Evolutionary conservation across 1,139 yeast species (phyloP), one percentile per base, ranked within the genome.

Genomic region (Geotrichum klebahnii): DNA sequence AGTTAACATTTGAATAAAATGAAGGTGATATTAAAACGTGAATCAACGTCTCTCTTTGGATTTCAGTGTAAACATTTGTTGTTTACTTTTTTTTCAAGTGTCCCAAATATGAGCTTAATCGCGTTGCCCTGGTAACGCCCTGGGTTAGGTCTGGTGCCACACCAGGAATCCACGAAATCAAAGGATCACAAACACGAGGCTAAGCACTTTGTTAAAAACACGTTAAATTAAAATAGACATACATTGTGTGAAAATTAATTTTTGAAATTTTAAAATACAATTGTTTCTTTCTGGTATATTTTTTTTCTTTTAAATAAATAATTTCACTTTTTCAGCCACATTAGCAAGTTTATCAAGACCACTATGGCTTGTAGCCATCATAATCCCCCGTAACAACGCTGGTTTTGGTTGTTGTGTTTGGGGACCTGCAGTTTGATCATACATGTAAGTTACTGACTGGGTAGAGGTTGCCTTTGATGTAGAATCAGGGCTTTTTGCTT

Each of bases 291-390:
- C 17, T 5, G 35, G 5, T 32, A 19, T 32, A 14, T 6, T 32
- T 32, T 6, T 32, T 28, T 32, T 6, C 16, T 32, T 32, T n/a
- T 35, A 35, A 20, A 35, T 35, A 20, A 35, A 26, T 31, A 43
- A 32, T 34, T 43, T 43, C 17, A 43, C 46, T 17, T 43, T 43
- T 29, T 45, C 44, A 9, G 48, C 48, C 23, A 35, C 43, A 12
- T 31, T 45, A 12, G 48, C 48, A 20, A 45, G 32, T 36, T 23
- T 26, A 29, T 45, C 48, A 6, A 45, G 43, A 34, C 48, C 48
- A 14, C 46, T 34, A 16, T 31, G 35, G 17, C 17, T 17, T 1
- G 40, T 33, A 8, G 29, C 29, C 44, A 40, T 29, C 44, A 40
- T 40, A 2, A 29, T 20, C 4, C 44, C 32, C 17, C 44, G 10